These are phyloP conservation scores for Pleodorina starrii DNA, from an alignment of 139 green algal genomes.

Conservation along the genomic window DNA sequence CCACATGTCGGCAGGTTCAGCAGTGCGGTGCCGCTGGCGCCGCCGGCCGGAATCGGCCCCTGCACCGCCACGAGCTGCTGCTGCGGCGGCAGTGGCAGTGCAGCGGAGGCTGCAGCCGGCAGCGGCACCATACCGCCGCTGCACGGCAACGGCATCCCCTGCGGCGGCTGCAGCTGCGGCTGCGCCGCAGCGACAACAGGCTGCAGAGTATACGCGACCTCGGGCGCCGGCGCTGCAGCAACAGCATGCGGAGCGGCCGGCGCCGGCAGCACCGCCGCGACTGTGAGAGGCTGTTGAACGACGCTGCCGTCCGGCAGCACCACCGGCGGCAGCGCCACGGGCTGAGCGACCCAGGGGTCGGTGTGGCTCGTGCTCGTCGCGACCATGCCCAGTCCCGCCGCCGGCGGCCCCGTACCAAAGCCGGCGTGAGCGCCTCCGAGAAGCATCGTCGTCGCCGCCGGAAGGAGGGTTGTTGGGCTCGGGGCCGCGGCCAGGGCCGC, in stretches of 20 bases:
- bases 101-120: too few relatives aligned
- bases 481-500: too few relatives aligned
- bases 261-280: not conserved
- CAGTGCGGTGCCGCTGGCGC: not conserved
- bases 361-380: not conserved
- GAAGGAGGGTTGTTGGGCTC: too few relatives aligned
- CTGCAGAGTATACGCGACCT: too few relatives aligned
- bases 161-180: not conserved
- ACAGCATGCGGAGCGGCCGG: not conserved
- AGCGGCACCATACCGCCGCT: too few relatives aligned
- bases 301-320: not conserved
- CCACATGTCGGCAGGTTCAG: conserved; percentile 22
- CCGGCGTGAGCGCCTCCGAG: not conserved
- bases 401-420: not conserved
- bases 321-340: not conserved
- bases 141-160: too few relatives aligned
- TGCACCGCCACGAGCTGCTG: conserved; percentile 24
- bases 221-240: too few relatives aligned
- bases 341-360: not conserved
- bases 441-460: too few relatives aligned
- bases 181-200: too few relatives aligned
- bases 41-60: not conserved
- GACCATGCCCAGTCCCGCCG: not conserved
- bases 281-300: not conserved
- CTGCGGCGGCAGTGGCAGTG: too few relatives aligned